These are phyloP conservation scores for Pyrenula massariospora DNA, from an alignment of 495 filamentous ascomycete genomes.

Conservation along the genomic window DNA sequence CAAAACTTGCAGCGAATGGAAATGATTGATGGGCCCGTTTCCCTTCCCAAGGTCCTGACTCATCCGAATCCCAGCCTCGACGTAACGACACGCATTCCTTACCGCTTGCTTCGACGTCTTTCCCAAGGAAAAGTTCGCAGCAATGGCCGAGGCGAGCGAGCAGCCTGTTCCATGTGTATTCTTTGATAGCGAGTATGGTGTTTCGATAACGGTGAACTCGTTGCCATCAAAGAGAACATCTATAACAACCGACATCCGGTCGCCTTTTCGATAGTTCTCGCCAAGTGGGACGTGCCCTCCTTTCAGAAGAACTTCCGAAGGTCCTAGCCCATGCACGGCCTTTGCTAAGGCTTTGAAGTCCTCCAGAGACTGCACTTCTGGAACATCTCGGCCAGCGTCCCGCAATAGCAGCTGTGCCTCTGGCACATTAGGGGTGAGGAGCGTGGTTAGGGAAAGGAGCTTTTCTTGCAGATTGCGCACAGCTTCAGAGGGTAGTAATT, in stretches of 20 bases:
- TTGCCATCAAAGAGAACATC: slow-evolving; percentile 61
- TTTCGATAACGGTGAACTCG: slow-evolving; percentile 47
- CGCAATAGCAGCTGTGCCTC: slow-evolving; percentile 69
- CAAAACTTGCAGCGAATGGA: slow-evolving; percentile 69
- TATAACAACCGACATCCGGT: slow-evolving; percentile 46
- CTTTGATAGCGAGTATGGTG: slow-evolving; percentile 51
- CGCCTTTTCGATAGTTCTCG: slow-evolving; percentile 40
- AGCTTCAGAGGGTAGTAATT: slow-evolving; percentile 60
- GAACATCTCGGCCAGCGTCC: slow-evolving; percentile 34
- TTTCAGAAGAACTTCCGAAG: slow-evolving; percentile 75
- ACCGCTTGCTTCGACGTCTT: slow-evolving; percentile 52
- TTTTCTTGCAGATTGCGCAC: slow-evolving; percentile 49
- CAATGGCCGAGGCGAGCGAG: slow-evolving; percentile 86
- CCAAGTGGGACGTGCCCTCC: slow-evolving; percentile 82
- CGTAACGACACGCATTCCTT: slow-evolving; percentile 58
- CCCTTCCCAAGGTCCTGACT: slow-evolving; percentile 66
- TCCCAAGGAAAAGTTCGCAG: slow-evolving; percentile 68
- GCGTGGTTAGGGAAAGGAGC: slow-evolving; percentile 63
- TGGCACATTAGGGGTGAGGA: slow-evolving; percentile 87
- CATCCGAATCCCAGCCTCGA: slow-evolving; percentile 73
- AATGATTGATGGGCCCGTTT: slow-evolving; percentile 86
- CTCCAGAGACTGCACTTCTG: slow-evolving; percentile 39
- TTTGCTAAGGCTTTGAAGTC: slow-evolving; percentile 59
- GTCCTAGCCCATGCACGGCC: slow-evolving; percentile 52
- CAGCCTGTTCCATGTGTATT: slow-evolving; percentile 96